Base-by-base conservation (phyloP, 1,284 basidiomycete species). In the Microbotryum silenes-acaulis region DNA sequence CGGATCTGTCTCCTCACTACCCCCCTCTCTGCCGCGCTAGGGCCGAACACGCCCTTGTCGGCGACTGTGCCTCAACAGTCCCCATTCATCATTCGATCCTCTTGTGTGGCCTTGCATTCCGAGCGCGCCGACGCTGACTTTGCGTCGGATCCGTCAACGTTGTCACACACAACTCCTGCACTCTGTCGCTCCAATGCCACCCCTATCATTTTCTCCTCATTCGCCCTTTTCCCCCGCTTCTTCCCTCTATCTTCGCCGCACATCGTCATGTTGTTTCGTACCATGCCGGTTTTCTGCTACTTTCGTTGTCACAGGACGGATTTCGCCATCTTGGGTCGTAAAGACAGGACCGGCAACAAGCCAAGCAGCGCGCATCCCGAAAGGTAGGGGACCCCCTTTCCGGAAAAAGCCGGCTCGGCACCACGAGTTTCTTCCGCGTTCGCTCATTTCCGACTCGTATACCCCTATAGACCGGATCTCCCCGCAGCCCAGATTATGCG, bases 401-500 rank as follows among this genome's bases (percentile, higher is more conserved):
- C 37, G 37, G 37, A 42, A 42, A 42, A 42, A 42, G 37, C 37
- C 37, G 14, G 37, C 16, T 29, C 20, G 21, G 20, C 33, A 54
- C 25, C 25, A 10, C 31, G 8, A 56, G 59, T 7, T 51, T 51
- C 31, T 52, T 42, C 37, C 54, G 25, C 8, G 16, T 42, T 51
- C 20, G 29, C 42, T 23, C 23, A 52, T 42, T 50, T 42, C 52
- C 52, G 45, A 57, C 59, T 59, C 58, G 59, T 61, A 48, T 62
- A 21, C 62, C 59, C 18, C 25, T 42, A 25, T 63, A 80, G 79
- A 57, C 87, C 88, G 7, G 91, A 96, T 78, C 81, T 97, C 6
- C 81, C 85, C 52, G 82, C 86, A 74, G 91, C 92, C 0, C 83
- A 91, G 74, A 90, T 94, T 72, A 81, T 96, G 46, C 88, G 93